Conservation (phyloP, 108 stramenopile genomes). For the Halocafeteria seosinensis region DNA sequence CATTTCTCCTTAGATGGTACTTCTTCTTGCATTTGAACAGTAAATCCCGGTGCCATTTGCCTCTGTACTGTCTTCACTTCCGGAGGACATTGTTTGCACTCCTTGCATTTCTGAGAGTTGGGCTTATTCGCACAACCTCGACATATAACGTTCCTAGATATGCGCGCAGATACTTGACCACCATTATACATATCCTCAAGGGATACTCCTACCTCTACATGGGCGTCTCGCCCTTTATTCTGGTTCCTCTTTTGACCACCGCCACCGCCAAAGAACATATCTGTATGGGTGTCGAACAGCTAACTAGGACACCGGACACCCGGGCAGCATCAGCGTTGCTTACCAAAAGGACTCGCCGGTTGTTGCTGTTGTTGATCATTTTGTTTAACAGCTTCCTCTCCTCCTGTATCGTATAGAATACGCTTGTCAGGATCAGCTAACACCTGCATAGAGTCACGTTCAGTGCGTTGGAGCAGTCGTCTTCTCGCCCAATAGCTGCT, state of each 20-base stretch:
- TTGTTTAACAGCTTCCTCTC: slow-evolving; percentile 35
- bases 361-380: background rate
- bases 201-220: slow-evolving; percentile 2
- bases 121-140: slow-evolving; percentile 8
- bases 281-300: no score
- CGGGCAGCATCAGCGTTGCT: no score
- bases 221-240: slow-evolving; percentile 9
- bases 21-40: slow-evolving; percentile 20
- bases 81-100: slow-evolving; percentile 13
- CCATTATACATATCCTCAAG: slow-evolving; percentile 22
- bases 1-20: slow-evolving; percentile 19
- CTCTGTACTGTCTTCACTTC: slow-evolving; percentile 13
- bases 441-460: background rate
- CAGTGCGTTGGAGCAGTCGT: no score
- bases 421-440: slow-evolving; percentile 35
- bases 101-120: background rate
- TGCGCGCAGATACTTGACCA: slow-evolving; percentile 9
- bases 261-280: slow-evolving; percentile 21
- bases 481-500: no score
- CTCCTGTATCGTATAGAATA: slow-evolving; percentile 29
- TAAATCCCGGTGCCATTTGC: slow-evolving; percentile 14
- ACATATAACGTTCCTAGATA: slow-evolving; percentile 12
- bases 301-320: no score
- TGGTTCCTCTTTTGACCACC: background rate
- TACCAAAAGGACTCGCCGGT: background rate